Conservation (phyloP, 2,329 filamentous ascomycete species). For the Penicillium sp. region DNA sequence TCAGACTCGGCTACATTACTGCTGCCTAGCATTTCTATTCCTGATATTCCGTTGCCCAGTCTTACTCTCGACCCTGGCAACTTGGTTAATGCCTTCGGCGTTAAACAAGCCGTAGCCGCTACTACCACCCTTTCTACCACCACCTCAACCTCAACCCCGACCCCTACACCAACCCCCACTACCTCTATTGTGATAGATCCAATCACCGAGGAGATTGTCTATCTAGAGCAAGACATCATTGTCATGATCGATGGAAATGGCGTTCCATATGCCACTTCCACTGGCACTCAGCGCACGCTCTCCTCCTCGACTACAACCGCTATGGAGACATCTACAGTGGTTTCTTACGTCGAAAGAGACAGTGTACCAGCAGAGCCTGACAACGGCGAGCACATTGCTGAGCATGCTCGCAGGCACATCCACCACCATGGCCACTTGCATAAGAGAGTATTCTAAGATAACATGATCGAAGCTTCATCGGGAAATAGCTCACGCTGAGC, state of each 20-base stretch:
- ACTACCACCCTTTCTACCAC: conserved; percentile 6
- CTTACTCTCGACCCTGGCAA: conserved; percentile 6
- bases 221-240: conserved; percentile 27
- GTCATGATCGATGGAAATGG: conserved; percentile 27
- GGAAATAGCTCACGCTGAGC: conserved; percentile 8
- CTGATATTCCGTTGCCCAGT: conserved; percentile 8
- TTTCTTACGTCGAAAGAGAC: conserved; percentile 19
- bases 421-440: conserved; percentile 26
- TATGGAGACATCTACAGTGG: conserved; percentile 23
- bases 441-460: conserved; percentile 4
- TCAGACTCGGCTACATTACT: conserved; percentile 2
- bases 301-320: conserved; percentile 23
- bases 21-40: background rate
- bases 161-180: conserved; percentile 23
- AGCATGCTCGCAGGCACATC: conserved; percentile 19
- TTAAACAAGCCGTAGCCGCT: conserved; percentile 1
- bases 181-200: conserved; percentile 23
- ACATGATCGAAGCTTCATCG: background rate
- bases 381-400: conserved; percentile 17
- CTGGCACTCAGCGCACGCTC: conserved; percentile 20
- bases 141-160: conserved; percentile 19
- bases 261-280: conserved; percentile 23
- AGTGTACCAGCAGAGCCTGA: conserved; percentile 15
- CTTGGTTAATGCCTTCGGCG: conserved; percentile 3
- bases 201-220: conserved; percentile 28